A percentile compares a stretch with the other conserved stretches of the same genome.
These are phyloP conservation scores for Apophysomyces trapeziformis DNA, from an alignment of 371 early-diverging fungal species.

Conservation along the genomic window DNA sequence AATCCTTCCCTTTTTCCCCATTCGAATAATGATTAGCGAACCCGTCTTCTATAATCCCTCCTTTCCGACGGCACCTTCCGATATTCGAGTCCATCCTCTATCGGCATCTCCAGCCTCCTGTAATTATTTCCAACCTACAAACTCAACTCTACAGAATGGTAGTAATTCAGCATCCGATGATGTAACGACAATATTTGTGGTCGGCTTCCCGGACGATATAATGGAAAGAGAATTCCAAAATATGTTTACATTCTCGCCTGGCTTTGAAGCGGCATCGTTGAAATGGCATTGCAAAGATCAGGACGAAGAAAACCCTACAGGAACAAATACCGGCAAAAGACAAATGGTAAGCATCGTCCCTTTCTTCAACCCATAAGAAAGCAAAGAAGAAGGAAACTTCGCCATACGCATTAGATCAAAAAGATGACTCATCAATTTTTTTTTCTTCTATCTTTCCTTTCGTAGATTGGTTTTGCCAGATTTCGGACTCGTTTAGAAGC, in stretches of 20 bases:
- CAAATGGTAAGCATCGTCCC: constrained; percentile 75
- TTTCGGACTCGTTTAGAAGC: constrained; percentile 88
- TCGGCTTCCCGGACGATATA: constrained; percentile 97
- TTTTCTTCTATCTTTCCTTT: neutral
- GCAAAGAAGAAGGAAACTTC: neutral
- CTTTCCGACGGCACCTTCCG: constrained; percentile 11
- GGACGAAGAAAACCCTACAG: constrained; percentile 49
- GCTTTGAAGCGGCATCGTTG: constrained; percentile 93
- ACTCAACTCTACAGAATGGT: neutral
- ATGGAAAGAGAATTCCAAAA: constrained; percentile 95
- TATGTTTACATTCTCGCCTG: constrained; percentile 94
- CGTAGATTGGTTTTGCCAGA: constrained; percentile 91
- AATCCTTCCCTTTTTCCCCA: neutral
- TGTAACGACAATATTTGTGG: constrained; percentile 94
- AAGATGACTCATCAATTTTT: constrained; percentile 1
- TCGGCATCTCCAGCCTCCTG: constrained; percentile 7
- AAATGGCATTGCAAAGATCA: constrained; percentile 77
- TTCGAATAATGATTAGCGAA: constrained; percentile 21
- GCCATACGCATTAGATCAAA: neutral
- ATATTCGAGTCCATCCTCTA: constrained; percentile 20
- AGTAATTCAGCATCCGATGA: constrained; percentile 43
- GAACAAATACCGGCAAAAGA: constrained; percentile 52
- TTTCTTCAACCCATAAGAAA: neutral
- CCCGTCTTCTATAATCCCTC: constrained; percentile 11
- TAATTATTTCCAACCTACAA: constrained; percentile 7